Evolutionary conservation across 2,329 filamentous ascomycete species (phyloP), one percentile per base, ranked within the genome.

Genomic region (Teratosphaeria destructans): DNA sequence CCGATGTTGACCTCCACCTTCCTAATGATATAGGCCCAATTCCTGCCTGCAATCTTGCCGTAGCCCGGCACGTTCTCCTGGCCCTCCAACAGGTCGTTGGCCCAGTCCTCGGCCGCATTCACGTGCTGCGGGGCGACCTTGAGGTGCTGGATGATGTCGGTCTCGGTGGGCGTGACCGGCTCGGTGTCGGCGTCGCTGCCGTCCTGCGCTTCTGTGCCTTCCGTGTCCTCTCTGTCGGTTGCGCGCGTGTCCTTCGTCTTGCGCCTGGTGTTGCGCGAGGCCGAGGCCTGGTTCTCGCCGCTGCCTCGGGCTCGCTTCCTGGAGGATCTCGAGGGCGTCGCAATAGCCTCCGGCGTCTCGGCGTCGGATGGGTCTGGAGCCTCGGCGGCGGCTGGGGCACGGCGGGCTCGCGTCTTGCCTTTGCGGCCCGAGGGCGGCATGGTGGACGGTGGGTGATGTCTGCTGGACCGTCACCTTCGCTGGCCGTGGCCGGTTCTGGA

Each of bases 11-110:
- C 83, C 57, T 81, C 80, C n/a, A 90, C 80, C 63, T 86, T 85
- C 62, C 86, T 88, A 61, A 93, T 85, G 70, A 90, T 93, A 73
- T 87, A 94, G 10, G 89, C 91, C 89, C 89, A 94, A 70, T 90
- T 87, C 64, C 85, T 83, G 16, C 88, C 89, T 23, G 88, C 85
- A 62, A 94, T 86, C 76, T 93, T 93, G 59, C 89, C 89, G 72
- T 89, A 94, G 39, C 89, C 89, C 6, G 77, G 74, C 35, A 78
- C 75, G 66, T 76, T 67, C 71, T 77, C 69, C 70, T 73, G 66
- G 63, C 77, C 70, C 70, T 76, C 74, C 55, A 80, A 75, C 54
- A 79, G 69, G 59, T 79, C 76, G 60, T 82, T 78, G 1, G 80
- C 79, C 65, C 84, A 87, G 54, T 81, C 75, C 49, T 85, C 69